Evolutionary conservation across 139 green algal species (phyloP).

Genomic region (Penium margaritaceum): DNA sequence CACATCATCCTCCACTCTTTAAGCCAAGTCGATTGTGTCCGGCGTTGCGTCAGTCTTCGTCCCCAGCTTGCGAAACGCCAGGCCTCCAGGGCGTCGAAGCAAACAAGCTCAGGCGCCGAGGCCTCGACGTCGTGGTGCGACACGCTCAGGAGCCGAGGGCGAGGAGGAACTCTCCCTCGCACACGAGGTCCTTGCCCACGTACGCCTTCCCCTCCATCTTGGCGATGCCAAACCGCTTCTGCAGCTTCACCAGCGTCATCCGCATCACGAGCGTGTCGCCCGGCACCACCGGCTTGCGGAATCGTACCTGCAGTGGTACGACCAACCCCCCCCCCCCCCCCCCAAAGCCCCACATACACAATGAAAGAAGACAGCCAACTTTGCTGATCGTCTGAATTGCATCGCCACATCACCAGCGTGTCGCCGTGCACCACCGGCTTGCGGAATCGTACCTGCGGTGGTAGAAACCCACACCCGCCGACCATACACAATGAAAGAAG

Average conservation of each 20-base stretch:
- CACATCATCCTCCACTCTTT: not conserved
- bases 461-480: too few species aligned
- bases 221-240: conserved; percentile 92
- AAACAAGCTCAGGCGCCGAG: not conserved
- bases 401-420: conserved; percentile 87
- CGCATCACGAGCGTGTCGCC: conserved; percentile 86
- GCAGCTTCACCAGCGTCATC: conserved; percentile 87
- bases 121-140: not conserved
- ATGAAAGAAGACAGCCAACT: too few species aligned
- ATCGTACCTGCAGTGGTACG: conserved; percentile 54
- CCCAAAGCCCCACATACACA: not conserved
- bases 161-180: conserved; percentile 90
- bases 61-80: not conserved
- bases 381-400: too few species aligned
- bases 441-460: conserved; percentile 61
- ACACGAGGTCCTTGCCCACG: conserved; percentile 82
- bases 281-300: conserved; percentile 85
- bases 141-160: conserved; percentile 18
- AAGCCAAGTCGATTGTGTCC: not conserved
- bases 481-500: too few species aligned
- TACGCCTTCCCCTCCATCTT: conserved; percentile 87
- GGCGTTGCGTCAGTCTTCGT: not conserved
- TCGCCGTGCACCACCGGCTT: conserved; percentile 92
- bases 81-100: not conserved
- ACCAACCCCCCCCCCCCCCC: too few species aligned